Evolutionary conservation across 106 monocot genomes (phyloP).

Genomic region (Cymbidium sinense): DNA sequence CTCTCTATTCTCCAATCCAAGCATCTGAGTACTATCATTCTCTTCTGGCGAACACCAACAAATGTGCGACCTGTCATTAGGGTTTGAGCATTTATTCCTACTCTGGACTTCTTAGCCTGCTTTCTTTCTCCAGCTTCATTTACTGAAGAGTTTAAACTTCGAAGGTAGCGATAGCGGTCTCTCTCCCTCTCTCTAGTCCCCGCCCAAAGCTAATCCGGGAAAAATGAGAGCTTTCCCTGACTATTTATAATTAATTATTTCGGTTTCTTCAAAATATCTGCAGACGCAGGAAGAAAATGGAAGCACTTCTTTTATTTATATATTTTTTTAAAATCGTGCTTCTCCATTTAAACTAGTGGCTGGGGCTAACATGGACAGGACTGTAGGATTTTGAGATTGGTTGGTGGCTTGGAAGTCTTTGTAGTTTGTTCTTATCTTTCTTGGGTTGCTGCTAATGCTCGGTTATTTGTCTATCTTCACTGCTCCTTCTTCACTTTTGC

Average conservation of each 20-base stretch:
- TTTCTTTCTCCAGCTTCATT: neutral
- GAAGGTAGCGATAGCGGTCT: neutral
- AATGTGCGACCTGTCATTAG: neutral
- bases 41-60: neutral
- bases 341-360: neutral
- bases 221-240: neutral
- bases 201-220: neutral
- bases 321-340: neutral
- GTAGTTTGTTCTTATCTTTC: neutral
- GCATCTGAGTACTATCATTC: neutral
- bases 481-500: neutral
- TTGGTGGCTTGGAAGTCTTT: neutral
- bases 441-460: neutral
- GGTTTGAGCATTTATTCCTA: slow-evolving; percentile 1
- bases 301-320: neutral
- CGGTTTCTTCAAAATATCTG: neutral
- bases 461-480: neutral
- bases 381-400: neutral
- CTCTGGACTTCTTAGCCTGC: neutral
- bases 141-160: neutral
- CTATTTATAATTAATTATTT: neutral
- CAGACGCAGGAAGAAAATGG: neutral
- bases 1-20: neutral
- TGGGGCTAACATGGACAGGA: neutral
- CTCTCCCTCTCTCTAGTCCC: neutral